Percentiles rank a stretch among this genome's conserved stretches.
These are phyloP conservation scores for Phytophthora chlamydospora DNA, from an alignment of 352 stramenopile genomes.

Conservation along the genomic window DNA sequence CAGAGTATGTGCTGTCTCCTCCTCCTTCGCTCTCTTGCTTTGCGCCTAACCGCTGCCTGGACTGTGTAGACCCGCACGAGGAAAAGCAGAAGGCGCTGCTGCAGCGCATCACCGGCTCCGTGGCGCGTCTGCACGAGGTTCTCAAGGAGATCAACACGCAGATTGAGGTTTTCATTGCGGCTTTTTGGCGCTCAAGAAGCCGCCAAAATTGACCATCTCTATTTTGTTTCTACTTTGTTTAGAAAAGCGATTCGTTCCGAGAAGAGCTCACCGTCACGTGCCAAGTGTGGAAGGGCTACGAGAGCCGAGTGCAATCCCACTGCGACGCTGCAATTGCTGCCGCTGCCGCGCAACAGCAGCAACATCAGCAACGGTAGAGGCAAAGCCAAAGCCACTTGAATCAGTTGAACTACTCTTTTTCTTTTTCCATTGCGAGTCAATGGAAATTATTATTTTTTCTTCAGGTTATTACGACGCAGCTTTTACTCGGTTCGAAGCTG, in stretches of 20 bases:
- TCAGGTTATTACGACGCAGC: too few species aligned
- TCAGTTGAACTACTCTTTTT: too few species aligned
- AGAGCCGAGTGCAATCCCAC: conserved; percentile 82
- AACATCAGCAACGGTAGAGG: conserved; percentile 9
- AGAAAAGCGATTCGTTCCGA: conserved; percentile 84
- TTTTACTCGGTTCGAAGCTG: not conserved
- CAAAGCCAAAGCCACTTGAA: too few species aligned
- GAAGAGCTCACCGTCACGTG: conserved; percentile 76
- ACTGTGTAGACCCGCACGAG: conserved; percentile 70
- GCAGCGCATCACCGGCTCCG: conserved; percentile 78
- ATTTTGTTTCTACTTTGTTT: conserved; percentile 1
- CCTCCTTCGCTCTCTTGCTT: not conserved
- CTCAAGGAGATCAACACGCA: conserved; percentile 87
- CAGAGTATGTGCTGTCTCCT: conserved; percentile 24
- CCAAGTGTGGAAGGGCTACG: conserved; percentile 86
- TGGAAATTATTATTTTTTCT: too few species aligned
- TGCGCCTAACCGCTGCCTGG: conserved; percentile 1
- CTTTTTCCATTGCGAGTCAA: too few species aligned
- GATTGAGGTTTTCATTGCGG: conserved; percentile 63
- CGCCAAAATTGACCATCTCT: not conserved
- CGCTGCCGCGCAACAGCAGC: conserved; percentile 16
- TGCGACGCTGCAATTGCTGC: conserved; percentile 44
- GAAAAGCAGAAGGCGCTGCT: conserved; percentile 89
- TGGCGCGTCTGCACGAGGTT: conserved; percentile 80
- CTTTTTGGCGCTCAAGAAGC: not conserved